A percentile compares a stretch with the other conserved stretches of the same genome.
Conservation (phyloP, 495 filamentous ascomycete species). For the Diplogelasinospora grovesii region DNA sequence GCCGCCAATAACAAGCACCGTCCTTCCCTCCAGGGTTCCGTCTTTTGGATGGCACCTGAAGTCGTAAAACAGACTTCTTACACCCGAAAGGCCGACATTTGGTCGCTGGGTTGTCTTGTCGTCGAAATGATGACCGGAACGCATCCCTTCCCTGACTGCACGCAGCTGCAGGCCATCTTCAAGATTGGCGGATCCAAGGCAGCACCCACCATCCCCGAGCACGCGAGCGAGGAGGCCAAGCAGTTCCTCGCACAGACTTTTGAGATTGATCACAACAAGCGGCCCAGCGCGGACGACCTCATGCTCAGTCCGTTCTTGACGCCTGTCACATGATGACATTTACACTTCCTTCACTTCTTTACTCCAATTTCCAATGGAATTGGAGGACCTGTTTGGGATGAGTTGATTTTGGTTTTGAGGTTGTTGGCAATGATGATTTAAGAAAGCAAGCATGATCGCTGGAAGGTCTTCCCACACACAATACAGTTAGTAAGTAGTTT, state of each 20-base stretch:
- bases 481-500: no score
- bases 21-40: constrained; percentile 90
- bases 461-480: no score
- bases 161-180: constrained; percentile 96
- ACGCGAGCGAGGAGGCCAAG: constrained; percentile 77
- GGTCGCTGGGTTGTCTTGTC: constrained; percentile 92
- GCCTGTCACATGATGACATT: constrained; percentile 38
- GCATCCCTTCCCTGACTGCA: constrained; percentile 95
- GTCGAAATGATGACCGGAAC: constrained; percentile 99
- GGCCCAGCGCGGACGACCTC: constrained; percentile 86
- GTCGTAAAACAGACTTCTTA: constrained; percentile 97
- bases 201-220: constrained; percentile 80
- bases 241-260: constrained; percentile 86
- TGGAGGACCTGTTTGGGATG: no score
- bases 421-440: no score
- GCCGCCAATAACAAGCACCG: constrained; percentile 67
- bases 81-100: constrained; percentile 99
- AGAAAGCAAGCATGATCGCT: no score
- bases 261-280: constrained; percentile 85
- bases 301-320: constrained; percentile 74
- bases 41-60: constrained; percentile 99
- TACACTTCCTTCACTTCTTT: no score
- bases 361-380: no score
- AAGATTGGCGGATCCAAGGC: constrained; percentile 88
- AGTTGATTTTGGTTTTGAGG: no score